These are phyloP conservation scores for Fomitiporia mediterranea DNA, from an alignment of 1,284 basidiomycete species.

Conservation along the genomic window DNA sequence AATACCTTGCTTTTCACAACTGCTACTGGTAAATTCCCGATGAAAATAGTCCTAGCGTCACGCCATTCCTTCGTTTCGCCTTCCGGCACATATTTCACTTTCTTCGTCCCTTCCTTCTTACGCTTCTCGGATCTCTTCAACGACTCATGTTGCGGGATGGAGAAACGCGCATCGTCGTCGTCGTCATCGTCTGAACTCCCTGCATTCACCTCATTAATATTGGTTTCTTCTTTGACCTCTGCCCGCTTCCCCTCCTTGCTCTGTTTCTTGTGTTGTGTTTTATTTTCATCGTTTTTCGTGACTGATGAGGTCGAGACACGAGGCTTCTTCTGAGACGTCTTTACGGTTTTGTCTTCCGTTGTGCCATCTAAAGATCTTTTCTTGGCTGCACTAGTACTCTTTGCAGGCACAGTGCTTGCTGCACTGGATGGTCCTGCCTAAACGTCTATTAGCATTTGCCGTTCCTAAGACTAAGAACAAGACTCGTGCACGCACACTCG, in stretches of 20 bases:
- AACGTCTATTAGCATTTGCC: neutral
- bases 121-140: slow-evolving; percentile 27
- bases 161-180: slow-evolving; percentile 29
- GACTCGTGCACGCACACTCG: slow-evolving; percentile 10
- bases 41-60: slow-evolving; percentile 82
- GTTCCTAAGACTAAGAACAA: neutral
- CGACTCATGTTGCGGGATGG: slow-evolving; percentile 42
- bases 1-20: slow-evolving; percentile 71
- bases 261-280: slow-evolving; percentile 7
- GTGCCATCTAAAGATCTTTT: neutral
- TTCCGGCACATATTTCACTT: slow-evolving; percentile 46
- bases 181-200: slow-evolving; percentile 31
- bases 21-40: slow-evolving; percentile 86
- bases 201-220: slow-evolving; percentile 15
- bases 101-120: slow-evolving; percentile 24
- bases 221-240: slow-evolving; percentile 4
- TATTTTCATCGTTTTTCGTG: slow-evolving; percentile 19
- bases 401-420: neutral
- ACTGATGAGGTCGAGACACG: too few species aligned
- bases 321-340: neutral
- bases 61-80: slow-evolving; percentile 68
- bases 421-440: slow-evolving; percentile 19
- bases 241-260: slow-evolving; percentile 16
- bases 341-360: neutral
- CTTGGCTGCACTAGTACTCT: neutral